phyloP scores from a whole-genome alignment of 2,329 filamentous ascomycete species.

The Trichoderma sp. region DNA sequence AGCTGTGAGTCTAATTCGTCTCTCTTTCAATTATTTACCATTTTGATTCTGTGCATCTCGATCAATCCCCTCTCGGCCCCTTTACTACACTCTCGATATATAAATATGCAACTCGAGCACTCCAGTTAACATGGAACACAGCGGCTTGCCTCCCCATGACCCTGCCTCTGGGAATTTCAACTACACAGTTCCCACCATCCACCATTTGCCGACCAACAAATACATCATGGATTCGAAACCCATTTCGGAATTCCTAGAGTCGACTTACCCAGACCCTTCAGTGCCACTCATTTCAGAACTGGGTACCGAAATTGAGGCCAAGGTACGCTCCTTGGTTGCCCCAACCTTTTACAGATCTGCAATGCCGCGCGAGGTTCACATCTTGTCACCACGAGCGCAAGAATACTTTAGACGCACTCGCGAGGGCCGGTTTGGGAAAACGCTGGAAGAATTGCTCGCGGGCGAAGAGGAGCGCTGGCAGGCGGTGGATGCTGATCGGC shows the following conservation, averaged over 20 bases:
- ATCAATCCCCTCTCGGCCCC: accelerated
- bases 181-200: constrained; percentile 8
- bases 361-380: not conserved
- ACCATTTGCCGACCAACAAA: not conserved
- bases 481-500: not conserved
- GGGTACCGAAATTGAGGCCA: not conserved
- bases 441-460: not conserved
- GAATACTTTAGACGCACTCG: not conserved
- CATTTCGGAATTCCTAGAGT: constrained; percentile 1
- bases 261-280: not conserved
- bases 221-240: constrained; percentile 5
- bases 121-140: not conserved
- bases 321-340: not conserved
- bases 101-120: not conserved
- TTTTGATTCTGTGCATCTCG: not conserved
- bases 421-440: not conserved
- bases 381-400: not conserved
- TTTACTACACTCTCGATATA: too few relatives aligned
- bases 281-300: constrained; percentile 2
- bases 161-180: not conserved
- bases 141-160: not conserved
- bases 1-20: not conserved
- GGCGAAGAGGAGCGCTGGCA: constrained; percentile 1
- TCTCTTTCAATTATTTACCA: not conserved
- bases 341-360: not conserved